phyloP scores from a whole-genome alignment of 2,329 filamentous ascomycete genomes.

The Cercospora nicotianae region DNA sequence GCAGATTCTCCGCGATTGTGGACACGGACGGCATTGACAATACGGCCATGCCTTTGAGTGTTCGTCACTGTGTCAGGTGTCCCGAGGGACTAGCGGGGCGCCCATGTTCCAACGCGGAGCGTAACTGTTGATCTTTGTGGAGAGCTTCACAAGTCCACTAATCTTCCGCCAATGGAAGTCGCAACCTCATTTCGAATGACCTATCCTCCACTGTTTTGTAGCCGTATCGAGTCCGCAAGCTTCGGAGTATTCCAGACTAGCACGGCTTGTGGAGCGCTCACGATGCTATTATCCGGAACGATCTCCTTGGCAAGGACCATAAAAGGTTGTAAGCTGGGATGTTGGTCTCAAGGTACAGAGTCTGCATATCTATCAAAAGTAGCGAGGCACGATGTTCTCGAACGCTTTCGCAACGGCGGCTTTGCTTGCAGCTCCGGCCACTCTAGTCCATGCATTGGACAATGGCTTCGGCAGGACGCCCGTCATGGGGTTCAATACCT shows the following conservation, averaged over 20 bases:
- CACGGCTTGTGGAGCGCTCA: neutral
- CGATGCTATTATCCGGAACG: neutral
- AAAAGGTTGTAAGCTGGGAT: neutral
- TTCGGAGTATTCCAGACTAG: neutral
- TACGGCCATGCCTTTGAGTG: neutral
- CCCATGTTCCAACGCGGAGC: neutral
- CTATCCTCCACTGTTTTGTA: neutral
- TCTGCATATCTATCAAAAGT: neutral
- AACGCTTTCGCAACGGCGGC: conserved; percentile 6
- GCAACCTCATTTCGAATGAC: neutral
- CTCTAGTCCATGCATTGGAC: conserved; percentile 25
- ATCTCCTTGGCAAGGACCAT: neutral
- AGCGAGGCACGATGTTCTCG: conserved; percentile 4
- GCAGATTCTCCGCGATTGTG: neutral
- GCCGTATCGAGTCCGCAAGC: neutral
- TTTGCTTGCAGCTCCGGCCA: neutral
- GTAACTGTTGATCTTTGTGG: conserved; percentile 8
- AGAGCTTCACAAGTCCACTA: neutral
- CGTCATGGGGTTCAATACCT: conserved; percentile 34
- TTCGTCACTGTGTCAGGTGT: neutral
- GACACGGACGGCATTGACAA: neutral
- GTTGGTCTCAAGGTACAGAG: neutral
- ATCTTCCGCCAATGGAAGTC: conserved; percentile 6
- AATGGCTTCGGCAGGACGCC: conserved; percentile 35
- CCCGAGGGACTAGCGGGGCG: neutral